A percentile compares a stretch with the other conserved stretches of the same genome.
Conservation (phyloP, 2,329 filamentous ascomycete species). For the Colletotrichum somersetense region DNA sequence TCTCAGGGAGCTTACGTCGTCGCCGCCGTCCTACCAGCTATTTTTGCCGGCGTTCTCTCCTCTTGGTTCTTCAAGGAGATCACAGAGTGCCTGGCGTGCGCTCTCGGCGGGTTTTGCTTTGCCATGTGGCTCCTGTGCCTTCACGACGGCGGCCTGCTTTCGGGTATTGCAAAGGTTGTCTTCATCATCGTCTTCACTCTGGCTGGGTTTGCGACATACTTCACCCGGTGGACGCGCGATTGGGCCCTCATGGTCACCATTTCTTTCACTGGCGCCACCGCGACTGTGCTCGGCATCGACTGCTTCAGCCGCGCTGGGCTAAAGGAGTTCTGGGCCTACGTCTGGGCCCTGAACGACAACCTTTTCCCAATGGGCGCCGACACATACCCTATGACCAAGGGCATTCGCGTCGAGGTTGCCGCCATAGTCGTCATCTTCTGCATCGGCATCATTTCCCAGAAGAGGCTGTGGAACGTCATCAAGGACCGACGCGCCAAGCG, state of each 20-base stretch:
- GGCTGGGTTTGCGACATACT: conserved; percentile 79
- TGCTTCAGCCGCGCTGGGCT: conserved; percentile 90
- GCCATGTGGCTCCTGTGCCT: conserved; percentile 92
- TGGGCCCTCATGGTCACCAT: conserved; percentile 83
- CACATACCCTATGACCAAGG: conserved; percentile 88
- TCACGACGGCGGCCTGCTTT: conserved; percentile 80
- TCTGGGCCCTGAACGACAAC: conserved; percentile 85
- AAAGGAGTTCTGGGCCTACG: conserved; percentile 96
- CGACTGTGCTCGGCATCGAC: conserved; percentile 85
- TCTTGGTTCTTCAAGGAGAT: conserved; percentile 83
- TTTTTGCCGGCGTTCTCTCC: conserved; percentile 79
- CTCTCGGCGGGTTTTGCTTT: conserved; percentile 87
- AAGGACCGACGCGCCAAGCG: conserved; percentile 70
- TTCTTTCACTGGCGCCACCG: conserved; percentile 85
- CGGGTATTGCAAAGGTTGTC: conserved; percentile 68
- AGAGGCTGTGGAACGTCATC: conserved; percentile 87
- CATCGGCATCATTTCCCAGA: conserved; percentile 84
- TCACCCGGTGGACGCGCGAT: conserved; percentile 80
- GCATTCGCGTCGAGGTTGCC: conserved; percentile 87
- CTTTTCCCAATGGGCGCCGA: conserved; percentile 82
- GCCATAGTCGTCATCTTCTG: conserved; percentile 80
- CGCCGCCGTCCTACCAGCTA: conserved; percentile 78
- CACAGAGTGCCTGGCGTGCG: conserved; percentile 83
- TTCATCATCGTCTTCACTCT: conserved; percentile 82
- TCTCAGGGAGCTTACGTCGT: conserved; percentile 90